A percentile compares a stretch with the other conserved stretches of the same genome.
These are phyloP conservation scores for Penicillium corylophilum DNA, from an alignment of 2,329 filamentous ascomycete species.

Conservation along the genomic window DNA sequence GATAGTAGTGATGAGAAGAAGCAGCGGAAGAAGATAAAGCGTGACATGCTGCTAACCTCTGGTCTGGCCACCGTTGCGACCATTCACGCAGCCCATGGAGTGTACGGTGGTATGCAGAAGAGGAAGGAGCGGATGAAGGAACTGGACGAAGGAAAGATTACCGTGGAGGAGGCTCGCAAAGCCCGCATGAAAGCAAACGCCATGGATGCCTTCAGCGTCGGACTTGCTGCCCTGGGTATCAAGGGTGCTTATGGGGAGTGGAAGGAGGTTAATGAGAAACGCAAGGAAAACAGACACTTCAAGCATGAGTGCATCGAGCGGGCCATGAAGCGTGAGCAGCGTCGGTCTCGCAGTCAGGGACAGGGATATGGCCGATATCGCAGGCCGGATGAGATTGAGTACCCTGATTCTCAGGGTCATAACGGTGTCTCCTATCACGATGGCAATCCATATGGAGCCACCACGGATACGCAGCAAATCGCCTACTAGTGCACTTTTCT, in stretches of 20 bases:
- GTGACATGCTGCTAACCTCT: slow-evolving; percentile 65
- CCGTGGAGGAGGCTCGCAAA: slow-evolving; percentile 61
- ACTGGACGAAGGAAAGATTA: slow-evolving; percentile 64
- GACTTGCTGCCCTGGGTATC: slow-evolving; percentile 66
- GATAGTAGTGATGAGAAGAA: slow-evolving; percentile 64
- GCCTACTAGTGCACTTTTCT: slow-evolving; percentile 15
- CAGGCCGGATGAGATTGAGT: slow-evolving; percentile 35
- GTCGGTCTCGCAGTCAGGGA: slow-evolving; percentile 26
- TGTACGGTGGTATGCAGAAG: slow-evolving; percentile 64
- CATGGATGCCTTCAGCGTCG: slow-evolving; percentile 64
- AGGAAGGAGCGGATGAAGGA: slow-evolving; percentile 60
- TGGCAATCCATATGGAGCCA: slow-evolving; percentile 17
- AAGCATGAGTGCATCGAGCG: slow-evolving; percentile 47
- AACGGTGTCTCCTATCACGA: slow-evolving; percentile 11
- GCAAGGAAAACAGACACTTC: slow-evolving; percentile 56
- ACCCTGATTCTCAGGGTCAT: slow-evolving; percentile 3
- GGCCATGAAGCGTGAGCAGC: slow-evolving; percentile 50
- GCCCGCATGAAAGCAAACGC: slow-evolving; percentile 63
- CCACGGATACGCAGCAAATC: slow-evolving; percentile 11
- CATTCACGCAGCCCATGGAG: slow-evolving; percentile 65
- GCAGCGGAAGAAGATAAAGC: slow-evolving; percentile 62
- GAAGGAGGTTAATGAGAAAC: slow-evolving; percentile 65
- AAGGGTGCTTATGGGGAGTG: slow-evolving; percentile 66
- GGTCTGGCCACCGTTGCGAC: slow-evolving; percentile 67
- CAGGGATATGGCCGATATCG: slow-evolving; percentile 9